Percentiles rank a stretch among this genome's conserved stretches.
Evolutionary conservation across 176 grass and related monocot genomes (phyloP).

Genomic region (Pharus latifolius): DNA sequence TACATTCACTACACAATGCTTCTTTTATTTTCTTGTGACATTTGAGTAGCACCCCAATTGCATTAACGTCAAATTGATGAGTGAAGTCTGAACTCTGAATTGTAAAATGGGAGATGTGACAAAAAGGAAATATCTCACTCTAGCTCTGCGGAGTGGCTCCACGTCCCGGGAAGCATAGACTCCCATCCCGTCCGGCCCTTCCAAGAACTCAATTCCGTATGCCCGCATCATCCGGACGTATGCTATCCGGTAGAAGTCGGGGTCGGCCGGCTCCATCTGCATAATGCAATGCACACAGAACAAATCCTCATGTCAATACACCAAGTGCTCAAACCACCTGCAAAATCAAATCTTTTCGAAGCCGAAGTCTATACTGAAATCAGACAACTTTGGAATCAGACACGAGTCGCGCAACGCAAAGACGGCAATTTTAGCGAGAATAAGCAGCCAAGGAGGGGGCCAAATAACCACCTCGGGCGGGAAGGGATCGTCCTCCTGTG

Average conservation of each 20-base stretch:
- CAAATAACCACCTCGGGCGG: constrained; percentile 18
- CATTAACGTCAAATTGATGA: not conserved
- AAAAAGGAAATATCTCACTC: constrained; percentile 32
- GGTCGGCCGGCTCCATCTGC: constrained; percentile 80
- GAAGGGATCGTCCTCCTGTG: constrained; percentile 31
- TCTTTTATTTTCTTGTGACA: not conserved
- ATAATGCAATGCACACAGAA: not conserved
- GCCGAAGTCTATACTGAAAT: too few species aligned
- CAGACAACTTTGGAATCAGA: too few species aligned
- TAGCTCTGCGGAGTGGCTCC: constrained; percentile 63
- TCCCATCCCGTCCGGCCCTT: constrained; percentile 77
- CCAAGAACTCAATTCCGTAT: constrained; percentile 82
- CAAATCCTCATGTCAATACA: not conserved
- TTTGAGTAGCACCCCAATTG: not conserved
- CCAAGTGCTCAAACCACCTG: too few species aligned
- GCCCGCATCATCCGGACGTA: constrained; percentile 77
- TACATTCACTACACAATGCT: not conserved
- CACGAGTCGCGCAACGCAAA: not conserved
- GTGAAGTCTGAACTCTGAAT: not conserved
- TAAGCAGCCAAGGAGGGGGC: not conserved
- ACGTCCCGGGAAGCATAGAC: constrained; percentile 83
- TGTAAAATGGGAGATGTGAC: not conserved
- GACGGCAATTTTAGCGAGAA: too few species aligned
- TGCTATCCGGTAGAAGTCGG: constrained; percentile 87
- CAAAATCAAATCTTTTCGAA: not conserved